A percentile compares a stretch with the other conserved stretches of the same genome.
Evolutionary conservation across 2,329 filamentous ascomycete species (phyloP).

Genomic region (Colletotrichum incanum): DNA sequence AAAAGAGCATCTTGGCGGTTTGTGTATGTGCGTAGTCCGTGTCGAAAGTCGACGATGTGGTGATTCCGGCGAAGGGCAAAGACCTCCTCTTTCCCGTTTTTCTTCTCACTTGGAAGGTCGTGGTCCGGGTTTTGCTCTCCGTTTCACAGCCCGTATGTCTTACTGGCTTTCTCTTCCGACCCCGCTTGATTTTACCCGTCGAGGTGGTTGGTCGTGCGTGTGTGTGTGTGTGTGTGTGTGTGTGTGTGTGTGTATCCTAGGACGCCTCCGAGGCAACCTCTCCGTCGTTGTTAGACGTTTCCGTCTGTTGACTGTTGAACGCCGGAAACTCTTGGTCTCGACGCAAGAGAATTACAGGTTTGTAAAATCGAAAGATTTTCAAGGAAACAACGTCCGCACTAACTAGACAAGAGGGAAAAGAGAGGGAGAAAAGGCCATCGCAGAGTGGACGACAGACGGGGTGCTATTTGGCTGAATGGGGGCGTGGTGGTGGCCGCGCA

Average conservation of each 20-base stretch:
- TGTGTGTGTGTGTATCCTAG: not conserved
- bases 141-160: constrained; percentile 2
- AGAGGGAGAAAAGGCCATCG: constrained; percentile 15
- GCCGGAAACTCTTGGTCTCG: too few species aligned
- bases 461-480: constrained; percentile 35
- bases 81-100: not conserved
- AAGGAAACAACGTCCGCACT: constrained; percentile 2
- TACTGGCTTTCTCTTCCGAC: not conserved
- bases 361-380: constrained; percentile 10
- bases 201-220: constrained; percentile 13
- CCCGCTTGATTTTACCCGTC: constrained; percentile 2
- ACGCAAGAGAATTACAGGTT: not conserved
- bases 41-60: not conserved
- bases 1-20: constrained; percentile 61
- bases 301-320: not conserved
- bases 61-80: not conserved
- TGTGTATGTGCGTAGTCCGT: constrained; percentile 1
- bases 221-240: not conserved
- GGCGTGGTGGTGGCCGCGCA: constrained; percentile 8
- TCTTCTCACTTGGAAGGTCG: not conserved
- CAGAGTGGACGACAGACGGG: constrained; percentile 7
- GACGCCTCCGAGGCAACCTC: not conserved
- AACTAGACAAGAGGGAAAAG: constrained; percentile 37
- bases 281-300: not conserved
- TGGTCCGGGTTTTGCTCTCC: not conserved